Evolutionary conservation across 1,139 yeast genomes (phyloP).

Genomic region (Magnusiomyces suaveolens): DNA sequence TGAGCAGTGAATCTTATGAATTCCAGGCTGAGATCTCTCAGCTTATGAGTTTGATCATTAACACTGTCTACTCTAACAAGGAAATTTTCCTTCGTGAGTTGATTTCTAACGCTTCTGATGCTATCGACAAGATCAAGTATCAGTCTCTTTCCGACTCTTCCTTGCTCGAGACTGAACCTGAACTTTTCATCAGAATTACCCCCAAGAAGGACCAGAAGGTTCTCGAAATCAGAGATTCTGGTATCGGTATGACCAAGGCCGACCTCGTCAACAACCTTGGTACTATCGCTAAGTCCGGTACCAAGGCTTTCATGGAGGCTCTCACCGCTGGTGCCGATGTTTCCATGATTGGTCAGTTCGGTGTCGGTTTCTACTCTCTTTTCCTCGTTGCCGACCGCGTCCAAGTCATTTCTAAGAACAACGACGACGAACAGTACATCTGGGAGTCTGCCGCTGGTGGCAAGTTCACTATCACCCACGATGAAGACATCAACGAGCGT

Average conservation of each 20-base stretch:
- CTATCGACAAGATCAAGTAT: slow-evolving; percentile 93
- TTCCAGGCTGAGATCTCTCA: slow-evolving; percentile 99
- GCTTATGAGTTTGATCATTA: slow-evolving; percentile 99
- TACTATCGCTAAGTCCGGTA: slow-evolving; percentile 99
- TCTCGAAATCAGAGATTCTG: slow-evolving; percentile 96
- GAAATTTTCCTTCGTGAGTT: slow-evolving; percentile 98
- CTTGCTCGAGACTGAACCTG: slow-evolving; percentile 90
- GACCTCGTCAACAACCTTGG: slow-evolving; percentile 98
- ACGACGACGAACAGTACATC: slow-evolving; percentile 97
- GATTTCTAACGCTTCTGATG: slow-evolving; percentile 97
- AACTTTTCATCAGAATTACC: slow-evolving; percentile 91
- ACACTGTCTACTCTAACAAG: slow-evolving; percentile 98
- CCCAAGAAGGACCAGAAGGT: slow-evolving; percentile 93
- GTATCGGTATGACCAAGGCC: slow-evolving; percentile 99
- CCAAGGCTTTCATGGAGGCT: slow-evolving; percentile 99
- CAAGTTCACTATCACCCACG: slow-evolving; percentile 92
- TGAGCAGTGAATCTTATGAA: slow-evolving; percentile 41
- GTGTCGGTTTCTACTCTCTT: slow-evolving; percentile 99
- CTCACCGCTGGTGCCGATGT: slow-evolving; percentile 99
- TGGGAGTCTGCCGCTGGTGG: slow-evolving; percentile 99
- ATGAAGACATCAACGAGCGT: slow-evolving; percentile 61
- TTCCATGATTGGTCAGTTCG: slow-evolving; percentile 99
- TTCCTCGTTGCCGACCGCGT: slow-evolving; percentile 99
- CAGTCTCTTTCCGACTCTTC: slow-evolving; percentile 90
- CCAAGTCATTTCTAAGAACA: slow-evolving; percentile 96